Conservation (phyloP, 371 early-diverging fungal genomes). For the Amoeboradix gromovi region DNA sequence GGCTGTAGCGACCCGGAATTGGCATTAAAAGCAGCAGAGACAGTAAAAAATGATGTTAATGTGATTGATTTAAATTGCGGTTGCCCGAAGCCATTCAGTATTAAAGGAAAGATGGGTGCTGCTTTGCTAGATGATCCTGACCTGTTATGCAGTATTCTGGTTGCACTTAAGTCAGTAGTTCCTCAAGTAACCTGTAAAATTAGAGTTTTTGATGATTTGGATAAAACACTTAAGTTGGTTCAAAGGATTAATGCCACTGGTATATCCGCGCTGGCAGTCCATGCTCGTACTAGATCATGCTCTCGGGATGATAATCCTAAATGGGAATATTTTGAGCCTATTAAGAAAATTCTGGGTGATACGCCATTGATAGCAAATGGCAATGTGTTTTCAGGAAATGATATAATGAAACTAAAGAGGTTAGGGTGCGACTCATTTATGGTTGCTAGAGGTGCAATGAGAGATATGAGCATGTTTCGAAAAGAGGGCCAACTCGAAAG, state of each 20-base stretch:
- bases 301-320: no score
- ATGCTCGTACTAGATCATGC: no score
- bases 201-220: constrained; percentile 25
- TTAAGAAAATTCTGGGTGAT: no score
- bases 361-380: neutral
- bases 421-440: no score
- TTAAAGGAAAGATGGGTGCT: constrained; percentile 83
- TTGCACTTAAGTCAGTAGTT: constrained; percentile 1
- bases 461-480: no score
- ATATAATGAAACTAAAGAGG: no score
- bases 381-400: neutral
- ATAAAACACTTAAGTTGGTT: constrained; percentile 47
- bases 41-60: constrained; percentile 51
- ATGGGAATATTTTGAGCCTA: no score
- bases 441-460: no score
- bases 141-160: constrained; percentile 17
- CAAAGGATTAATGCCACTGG: constrained; percentile 54
- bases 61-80: constrained; percentile 87
- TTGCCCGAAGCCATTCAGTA: constrained; percentile 74
- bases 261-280: constrained; percentile 56
- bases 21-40: constrained; percentile 55
- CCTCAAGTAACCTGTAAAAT: constrained; percentile 18
- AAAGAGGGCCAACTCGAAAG: no score
- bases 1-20: constrained; percentile 54
- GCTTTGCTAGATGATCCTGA: constrained; percentile 61